Conservation (phyloP, 2,329 filamentous ascomycete genomes). For the Plenodomus lindquistii region DNA sequence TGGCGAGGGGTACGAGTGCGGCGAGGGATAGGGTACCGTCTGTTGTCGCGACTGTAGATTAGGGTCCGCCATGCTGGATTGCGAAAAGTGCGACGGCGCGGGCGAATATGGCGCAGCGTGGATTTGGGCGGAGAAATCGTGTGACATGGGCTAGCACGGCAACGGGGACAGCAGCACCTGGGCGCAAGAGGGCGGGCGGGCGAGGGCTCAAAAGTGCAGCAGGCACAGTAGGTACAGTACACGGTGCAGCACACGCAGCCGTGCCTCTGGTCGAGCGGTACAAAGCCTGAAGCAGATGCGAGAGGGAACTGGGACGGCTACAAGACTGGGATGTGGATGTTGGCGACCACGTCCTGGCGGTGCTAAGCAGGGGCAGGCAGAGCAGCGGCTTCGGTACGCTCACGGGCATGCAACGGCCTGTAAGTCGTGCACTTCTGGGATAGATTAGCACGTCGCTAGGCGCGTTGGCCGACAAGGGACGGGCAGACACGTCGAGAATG, state of each 20-base stretch:
- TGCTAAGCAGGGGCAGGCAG: slow-evolving; percentile 20
- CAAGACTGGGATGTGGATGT: slow-evolving; percentile 27
- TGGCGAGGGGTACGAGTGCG: slow-evolving; percentile 56
- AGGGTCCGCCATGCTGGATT: slow-evolving; percentile 40
- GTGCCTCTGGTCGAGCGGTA: not conserved
- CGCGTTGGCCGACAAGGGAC: slow-evolving; percentile 3
- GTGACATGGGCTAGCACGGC: slow-evolving; percentile 36
- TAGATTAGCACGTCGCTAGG: slow-evolving; percentile 20
- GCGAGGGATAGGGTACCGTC: slow-evolving; percentile 48
- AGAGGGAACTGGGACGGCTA: slow-evolving; percentile 8
- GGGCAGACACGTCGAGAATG: slow-evolving; percentile 23
- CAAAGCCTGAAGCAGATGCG: slow-evolving; percentile 14
- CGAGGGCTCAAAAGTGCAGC: slow-evolving; percentile 14
- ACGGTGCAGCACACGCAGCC: not conserved
- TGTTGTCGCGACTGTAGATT: slow-evolving; percentile 34
- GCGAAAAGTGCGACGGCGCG: slow-evolving; percentile 38
- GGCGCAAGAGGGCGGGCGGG: slow-evolving; percentile 26
- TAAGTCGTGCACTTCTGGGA: slow-evolving; percentile 12
- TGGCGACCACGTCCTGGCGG: slow-evolving; percentile 19
- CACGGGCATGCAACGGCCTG: slow-evolving; percentile 16
- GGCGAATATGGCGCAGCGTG: slow-evolving; percentile 36
- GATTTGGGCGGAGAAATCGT: slow-evolving; percentile 33
- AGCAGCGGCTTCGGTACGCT: slow-evolving; percentile 23
- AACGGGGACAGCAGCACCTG: slow-evolving; percentile 20
- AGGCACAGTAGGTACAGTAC: not conserved